Conservation (phyloP, 1,139 yeast genomes). For the Yarrowia galli region DNA sequence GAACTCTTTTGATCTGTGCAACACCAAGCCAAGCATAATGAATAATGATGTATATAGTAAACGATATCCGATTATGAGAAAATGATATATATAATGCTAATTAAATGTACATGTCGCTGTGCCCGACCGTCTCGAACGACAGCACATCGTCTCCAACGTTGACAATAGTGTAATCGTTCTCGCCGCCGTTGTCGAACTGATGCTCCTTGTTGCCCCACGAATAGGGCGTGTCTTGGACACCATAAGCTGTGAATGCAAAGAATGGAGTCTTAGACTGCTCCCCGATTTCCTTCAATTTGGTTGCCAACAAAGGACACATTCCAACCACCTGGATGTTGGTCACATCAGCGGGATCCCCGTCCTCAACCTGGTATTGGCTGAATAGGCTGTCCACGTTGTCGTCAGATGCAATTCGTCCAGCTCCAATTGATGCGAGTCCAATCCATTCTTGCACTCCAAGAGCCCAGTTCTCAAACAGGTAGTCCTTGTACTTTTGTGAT, state of each 20-base stretch:
- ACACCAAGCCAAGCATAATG: constrained; percentile 9
- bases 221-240: constrained; percentile 48
- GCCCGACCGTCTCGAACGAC: constrained; percentile 30
- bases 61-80: constrained; percentile 29
- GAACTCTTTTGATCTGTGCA: background rate
- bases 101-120: constrained; percentile 35
- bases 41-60: constrained; percentile 27
- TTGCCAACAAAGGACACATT: constrained; percentile 35
- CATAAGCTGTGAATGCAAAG: constrained; percentile 45
- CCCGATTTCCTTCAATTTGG: constrained; percentile 7
- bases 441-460: constrained; percentile 48
- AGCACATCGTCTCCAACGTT: constrained; percentile 41
- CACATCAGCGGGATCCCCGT: constrained; percentile 39
- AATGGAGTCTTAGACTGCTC: background rate
- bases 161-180: constrained; percentile 45
- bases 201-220: constrained; percentile 48
- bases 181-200: constrained; percentile 44
- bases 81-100: background rate
- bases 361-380: constrained; percentile 45
- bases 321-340: constrained; percentile 41
- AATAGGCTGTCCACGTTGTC: constrained; percentile 45
- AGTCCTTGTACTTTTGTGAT: constrained; percentile 11
- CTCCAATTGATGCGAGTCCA: constrained; percentile 45
- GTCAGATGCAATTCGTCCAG: constrained; percentile 42
- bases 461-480: constrained; percentile 48